phyloP scores from a whole-genome alignment of 495 filamentous ascomycete species.

The Daldinia vernicosa region DNA sequence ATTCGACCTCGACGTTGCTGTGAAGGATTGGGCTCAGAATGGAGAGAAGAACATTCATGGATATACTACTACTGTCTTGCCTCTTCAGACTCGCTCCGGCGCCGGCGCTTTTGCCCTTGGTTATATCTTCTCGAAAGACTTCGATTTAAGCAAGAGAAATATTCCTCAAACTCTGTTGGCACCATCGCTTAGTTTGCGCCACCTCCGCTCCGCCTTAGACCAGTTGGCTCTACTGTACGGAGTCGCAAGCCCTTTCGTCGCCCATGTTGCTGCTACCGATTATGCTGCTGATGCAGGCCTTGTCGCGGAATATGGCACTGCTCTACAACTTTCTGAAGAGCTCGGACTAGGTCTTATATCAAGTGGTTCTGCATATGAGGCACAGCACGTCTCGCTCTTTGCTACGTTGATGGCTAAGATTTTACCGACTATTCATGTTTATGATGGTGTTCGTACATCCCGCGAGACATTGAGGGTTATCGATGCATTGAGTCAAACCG shows the following conservation, averaged over 20 bases:
- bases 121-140: slow-evolving; percentile 97
- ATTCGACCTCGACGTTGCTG: slow-evolving; percentile 86
- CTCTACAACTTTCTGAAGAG: slow-evolving; percentile 86
- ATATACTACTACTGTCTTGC: slow-evolving; percentile 76
- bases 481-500: slow-evolving; percentile 78
- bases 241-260: slow-evolving; percentile 88
- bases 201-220: slow-evolving; percentile 84
- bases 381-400: slow-evolving; percentile 94
- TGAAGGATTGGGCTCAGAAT: slow-evolving; percentile 74
- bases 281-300: slow-evolving; percentile 75
- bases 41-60: slow-evolving; percentile 81
- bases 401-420: slow-evolving; percentile 82
- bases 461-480: slow-evolving; percentile 87
- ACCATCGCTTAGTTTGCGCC: slow-evolving; percentile 79
- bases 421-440: slow-evolving; percentile 87
- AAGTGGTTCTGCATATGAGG: slow-evolving; percentile 85
- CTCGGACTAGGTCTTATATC: slow-evolving; percentile 86
- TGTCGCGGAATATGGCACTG: slow-evolving; percentile 86
- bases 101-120: slow-evolving; percentile 92
- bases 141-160: slow-evolving; percentile 87
- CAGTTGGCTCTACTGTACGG: slow-evolving; percentile 89
- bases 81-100: slow-evolving; percentile 87
- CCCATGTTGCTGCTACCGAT: slow-evolving; percentile 93
- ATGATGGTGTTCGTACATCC: slow-evolving; percentile 87
- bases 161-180: slow-evolving; percentile 90